Evolutionary conservation across 306 rosid genomes (phyloP).

Genomic region (Mimosa bimucronata): DNA sequence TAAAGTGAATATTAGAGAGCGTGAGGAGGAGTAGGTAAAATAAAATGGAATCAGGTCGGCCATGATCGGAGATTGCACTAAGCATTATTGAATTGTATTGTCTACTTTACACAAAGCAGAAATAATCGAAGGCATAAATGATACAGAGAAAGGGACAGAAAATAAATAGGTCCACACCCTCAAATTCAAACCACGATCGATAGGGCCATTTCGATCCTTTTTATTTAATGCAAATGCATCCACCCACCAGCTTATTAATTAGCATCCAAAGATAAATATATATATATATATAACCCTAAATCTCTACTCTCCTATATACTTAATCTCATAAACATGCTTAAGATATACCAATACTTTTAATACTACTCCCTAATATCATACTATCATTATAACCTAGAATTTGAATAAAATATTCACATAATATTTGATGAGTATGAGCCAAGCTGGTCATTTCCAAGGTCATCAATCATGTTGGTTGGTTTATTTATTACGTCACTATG

Average conservation of each 20-base stretch:
- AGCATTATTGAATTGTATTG: conserved; percentile 47
- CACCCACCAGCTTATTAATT: conserved; percentile 3
- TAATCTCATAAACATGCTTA: neutral
- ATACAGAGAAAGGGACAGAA: conserved; percentile 6
- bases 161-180: conserved; percentile 16
- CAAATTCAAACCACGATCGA: neutral
- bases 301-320: neutral
- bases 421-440: too few relatives aligned
- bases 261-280: neutral
- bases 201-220: neutral
- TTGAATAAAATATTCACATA: neutral
- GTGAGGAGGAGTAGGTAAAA: conserved; percentile 57
- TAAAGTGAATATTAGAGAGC: neutral
- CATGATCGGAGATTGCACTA: conserved; percentile 48
- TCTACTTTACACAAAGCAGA: conserved; percentile 2
- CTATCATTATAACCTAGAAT: neutral
- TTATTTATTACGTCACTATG: neutral
- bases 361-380: too few relatives aligned
- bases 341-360: neutral
- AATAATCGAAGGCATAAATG: neutral
- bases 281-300: neutral
- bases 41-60: conserved; percentile 67
- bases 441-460: too few relatives aligned
- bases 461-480: neutral
- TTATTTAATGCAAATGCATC: conserved; percentile 4